Conservation (phyloP, 2,329 filamentous ascomycete species). For the Colletotrichum tanaceti region DNA sequence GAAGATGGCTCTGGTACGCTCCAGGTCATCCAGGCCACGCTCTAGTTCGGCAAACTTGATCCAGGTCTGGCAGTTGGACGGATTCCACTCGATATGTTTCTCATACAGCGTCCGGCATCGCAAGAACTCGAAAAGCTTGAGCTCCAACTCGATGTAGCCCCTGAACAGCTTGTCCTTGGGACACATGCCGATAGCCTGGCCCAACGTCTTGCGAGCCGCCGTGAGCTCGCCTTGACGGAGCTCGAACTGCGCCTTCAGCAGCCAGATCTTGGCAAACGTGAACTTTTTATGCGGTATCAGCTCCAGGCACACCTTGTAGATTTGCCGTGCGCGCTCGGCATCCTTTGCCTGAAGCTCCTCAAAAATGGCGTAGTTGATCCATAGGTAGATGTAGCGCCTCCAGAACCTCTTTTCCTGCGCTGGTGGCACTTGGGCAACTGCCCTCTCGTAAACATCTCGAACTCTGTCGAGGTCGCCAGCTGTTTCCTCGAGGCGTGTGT, state of each 20-base stretch:
- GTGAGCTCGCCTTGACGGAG: conserved; percentile 86
- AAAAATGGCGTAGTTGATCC: conserved; percentile 97
- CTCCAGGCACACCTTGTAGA: conserved; percentile 89
- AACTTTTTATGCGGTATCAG: conserved; percentile 96
- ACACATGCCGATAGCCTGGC: conserved; percentile 90
- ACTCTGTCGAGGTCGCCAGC: conserved; percentile 85
- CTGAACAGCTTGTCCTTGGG: conserved; percentile 96
- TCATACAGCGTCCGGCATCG: conserved; percentile 92
- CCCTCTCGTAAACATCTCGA: conserved; percentile 93
- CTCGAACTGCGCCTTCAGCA: conserved; percentile 93
- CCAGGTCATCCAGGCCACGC: conserved; percentile 87
- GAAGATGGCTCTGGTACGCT: conserved; percentile 89
- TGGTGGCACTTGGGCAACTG: conserved; percentile 93
- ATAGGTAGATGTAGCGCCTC: conserved; percentile 96
- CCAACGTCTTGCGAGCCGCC: conserved; percentile 86
- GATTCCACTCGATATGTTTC: conserved; percentile 93
- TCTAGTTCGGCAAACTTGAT: conserved; percentile 96
- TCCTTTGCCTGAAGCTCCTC: conserved; percentile 91
- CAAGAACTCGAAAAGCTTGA: conserved; percentile 93
- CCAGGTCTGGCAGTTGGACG: conserved; percentile 92
- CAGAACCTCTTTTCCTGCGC: conserved; percentile 97
- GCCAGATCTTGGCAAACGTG: conserved; percentile 97
- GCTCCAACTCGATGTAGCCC: conserved; percentile 92
- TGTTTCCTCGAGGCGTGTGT: conserved; percentile 88
- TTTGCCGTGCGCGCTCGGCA: conserved; percentile 81